Base-by-base conservation (phyloP, 805 yeast species). In the Candida nonsorbophila region DNA sequence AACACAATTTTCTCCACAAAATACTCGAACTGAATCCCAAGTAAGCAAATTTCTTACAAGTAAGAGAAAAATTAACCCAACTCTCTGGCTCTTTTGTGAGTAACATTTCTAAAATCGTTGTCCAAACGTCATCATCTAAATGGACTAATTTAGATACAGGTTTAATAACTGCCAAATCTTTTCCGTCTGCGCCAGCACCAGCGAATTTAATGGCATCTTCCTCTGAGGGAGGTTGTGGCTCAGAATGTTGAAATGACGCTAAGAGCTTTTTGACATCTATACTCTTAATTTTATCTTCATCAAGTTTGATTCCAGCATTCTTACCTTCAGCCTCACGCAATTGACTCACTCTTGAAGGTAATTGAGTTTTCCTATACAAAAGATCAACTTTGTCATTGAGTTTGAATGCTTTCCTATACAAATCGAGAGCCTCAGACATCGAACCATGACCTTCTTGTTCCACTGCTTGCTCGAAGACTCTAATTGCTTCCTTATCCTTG, bases 401-500 rank as follows among this genome's bases (percentile, higher is more conserved):
- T 42, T 70, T 76, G 50, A 78, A 71, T 2, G 96, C 95, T 38
- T 69, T 66, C 37, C 94, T 62, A 53, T 87, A 87, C 40, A 58
- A 69, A 27, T 63, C 72, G 16, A 84, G 76, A 1, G 95, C 95
- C 45, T 86, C 95, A n/a, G 84, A 69, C 74, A 86, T 68, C 37
- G 75, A 62, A 0, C 95, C 95, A 28, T 65, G 71, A 19, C 70
- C 60, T 53, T 87, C 96, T 45, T 79, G 79, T 27, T 69, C 74
- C 0, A 79, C 73, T 3, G 86, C 96, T 28, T 65, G 53, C 42
- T 81, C 86, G 60, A 84, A 86, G 14, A 73, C 56, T 29, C 62
- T 65, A 23, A 85, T 56, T 3, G 95, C 94, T 26, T 59, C 56
- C 26, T 33, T 20, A 18, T 52, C 54, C 8, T 24, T 18, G 4